Conservation (phyloP, 768 basidiomycete genomes). For the Scleroderma bovista region DNA sequence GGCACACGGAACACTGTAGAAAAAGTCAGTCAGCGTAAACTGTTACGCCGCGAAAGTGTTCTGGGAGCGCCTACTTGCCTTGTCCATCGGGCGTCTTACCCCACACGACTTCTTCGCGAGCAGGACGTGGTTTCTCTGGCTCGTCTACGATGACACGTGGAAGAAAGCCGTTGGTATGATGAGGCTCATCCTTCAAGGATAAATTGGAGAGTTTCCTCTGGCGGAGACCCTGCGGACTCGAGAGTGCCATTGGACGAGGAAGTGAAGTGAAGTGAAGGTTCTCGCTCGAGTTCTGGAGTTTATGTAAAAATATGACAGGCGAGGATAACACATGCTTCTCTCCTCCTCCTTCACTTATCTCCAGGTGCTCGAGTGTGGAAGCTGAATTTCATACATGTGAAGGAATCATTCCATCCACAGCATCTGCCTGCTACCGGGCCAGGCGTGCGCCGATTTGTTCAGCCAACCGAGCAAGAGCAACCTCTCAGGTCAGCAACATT, state of each 20-base stretch:
- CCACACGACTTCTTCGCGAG: constrained; percentile 65
- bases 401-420: too few species aligned
- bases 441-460: too few species aligned
- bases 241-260: constrained; percentile 12
- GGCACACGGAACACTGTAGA: constrained; percentile 83
- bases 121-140: constrained; percentile 7
- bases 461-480: too few species aligned
- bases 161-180: not conserved
- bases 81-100: constrained; percentile 80
- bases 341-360: too few species aligned
- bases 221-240: constrained; percentile 18
- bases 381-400: too few species aligned
- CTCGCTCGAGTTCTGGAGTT: not conserved
- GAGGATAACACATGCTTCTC: too few species aligned
- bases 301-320: too few species aligned
- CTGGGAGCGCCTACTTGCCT: constrained; percentile 39
- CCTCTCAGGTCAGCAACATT: too few species aligned
- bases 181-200: not conserved
- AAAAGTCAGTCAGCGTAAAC: constrained; percentile 3
- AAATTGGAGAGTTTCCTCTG: constrained; percentile 12
- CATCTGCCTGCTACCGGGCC: too few species aligned
- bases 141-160: constrained; percentile 2
- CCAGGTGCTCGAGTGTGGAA: too few species aligned
- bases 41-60: too few species aligned
- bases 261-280: not conserved